Conservation (phyloP, 345 rosid genomes). For the Boechera retrofracta region DNA sequence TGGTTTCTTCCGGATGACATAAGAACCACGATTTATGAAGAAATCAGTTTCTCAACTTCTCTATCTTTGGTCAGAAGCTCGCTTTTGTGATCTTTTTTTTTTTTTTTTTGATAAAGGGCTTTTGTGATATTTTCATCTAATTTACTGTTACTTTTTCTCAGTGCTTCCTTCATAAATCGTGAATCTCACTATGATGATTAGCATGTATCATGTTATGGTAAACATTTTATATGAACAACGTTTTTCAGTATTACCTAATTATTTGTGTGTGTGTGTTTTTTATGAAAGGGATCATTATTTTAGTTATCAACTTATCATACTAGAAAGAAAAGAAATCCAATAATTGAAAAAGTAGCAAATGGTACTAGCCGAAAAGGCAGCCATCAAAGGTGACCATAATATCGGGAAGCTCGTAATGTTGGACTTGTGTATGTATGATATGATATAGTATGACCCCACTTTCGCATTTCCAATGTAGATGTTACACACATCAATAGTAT, state of each 20-base stretch:
- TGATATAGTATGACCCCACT: slow-evolving; percentile 19
- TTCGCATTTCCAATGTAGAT: slow-evolving; percentile 19
- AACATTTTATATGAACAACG: background rate
- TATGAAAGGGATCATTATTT: background rate
- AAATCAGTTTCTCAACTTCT: background rate
- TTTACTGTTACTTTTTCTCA: background rate
- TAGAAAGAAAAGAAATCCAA: background rate
- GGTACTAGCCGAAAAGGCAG: slow-evolving; percentile 41
- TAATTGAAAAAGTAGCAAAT: slow-evolving; percentile 26
- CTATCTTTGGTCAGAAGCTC: background rate
- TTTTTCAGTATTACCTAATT: background rate
- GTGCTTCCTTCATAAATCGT: slow-evolving; percentile 9
- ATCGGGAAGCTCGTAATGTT: slow-evolving; percentile 21
- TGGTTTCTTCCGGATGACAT: background rate
- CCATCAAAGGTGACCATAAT: slow-evolving; percentile 45
- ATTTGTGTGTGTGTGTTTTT: no score
- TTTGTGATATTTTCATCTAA: background rate
- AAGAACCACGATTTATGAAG: background rate
- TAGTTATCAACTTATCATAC: background rate
- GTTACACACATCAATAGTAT: background rate
- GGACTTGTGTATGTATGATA: slow-evolving; percentile 22
- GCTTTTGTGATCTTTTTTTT: slow-evolving; percentile 2
- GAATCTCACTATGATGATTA: background rate
- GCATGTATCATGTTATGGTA: background rate
- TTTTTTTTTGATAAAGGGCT: no score